These are phyloP conservation scores for Talaromyces piceae DNA, from an alignment of 2,329 filamentous ascomycete genomes.

Conservation along the genomic window DNA sequence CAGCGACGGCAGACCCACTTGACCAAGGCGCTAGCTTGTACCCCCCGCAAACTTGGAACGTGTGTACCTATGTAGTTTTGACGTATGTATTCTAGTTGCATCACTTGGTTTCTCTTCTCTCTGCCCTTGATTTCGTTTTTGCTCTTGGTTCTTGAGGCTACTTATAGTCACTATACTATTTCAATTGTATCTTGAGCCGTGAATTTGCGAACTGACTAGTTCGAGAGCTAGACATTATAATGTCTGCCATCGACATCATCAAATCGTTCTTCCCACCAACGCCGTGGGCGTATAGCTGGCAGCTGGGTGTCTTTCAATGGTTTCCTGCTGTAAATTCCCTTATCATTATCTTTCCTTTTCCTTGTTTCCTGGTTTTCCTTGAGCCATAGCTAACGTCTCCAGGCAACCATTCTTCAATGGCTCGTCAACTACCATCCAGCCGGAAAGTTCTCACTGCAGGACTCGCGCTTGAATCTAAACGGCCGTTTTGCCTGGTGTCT, in stretches of 20 bases:
- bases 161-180: too few species aligned
- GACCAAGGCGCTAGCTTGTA: neutral
- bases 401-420: slow-evolving; percentile 73
- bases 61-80: neutral
- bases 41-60: neutral
- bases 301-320: slow-evolving; percentile 35
- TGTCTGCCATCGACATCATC: slow-evolving; percentile 16
- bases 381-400: slow-evolving; percentile 8
- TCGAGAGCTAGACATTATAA: neutral
- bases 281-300: slow-evolving; percentile 29
- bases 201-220: neutral
- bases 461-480: slow-evolving; percentile 71
- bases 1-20: neutral
- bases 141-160: too few species aligned
- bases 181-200: too few species aligned
- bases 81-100: neutral
- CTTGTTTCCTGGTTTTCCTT: slow-evolving; percentile 34
- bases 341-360: slow-evolving; percentile 16
- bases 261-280: slow-evolving; percentile 28
- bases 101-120: neutral
- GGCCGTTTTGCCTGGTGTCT: slow-evolving; percentile 79
- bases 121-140: neutral
- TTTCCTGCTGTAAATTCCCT: slow-evolving; percentile 39
- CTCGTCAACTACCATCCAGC: slow-evolving; percentile 73
- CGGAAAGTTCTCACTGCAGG: slow-evolving; percentile 73